Conservation (phyloP, 2,329 filamentous ascomycete species). For the Venturia aucupariae region DNA sequence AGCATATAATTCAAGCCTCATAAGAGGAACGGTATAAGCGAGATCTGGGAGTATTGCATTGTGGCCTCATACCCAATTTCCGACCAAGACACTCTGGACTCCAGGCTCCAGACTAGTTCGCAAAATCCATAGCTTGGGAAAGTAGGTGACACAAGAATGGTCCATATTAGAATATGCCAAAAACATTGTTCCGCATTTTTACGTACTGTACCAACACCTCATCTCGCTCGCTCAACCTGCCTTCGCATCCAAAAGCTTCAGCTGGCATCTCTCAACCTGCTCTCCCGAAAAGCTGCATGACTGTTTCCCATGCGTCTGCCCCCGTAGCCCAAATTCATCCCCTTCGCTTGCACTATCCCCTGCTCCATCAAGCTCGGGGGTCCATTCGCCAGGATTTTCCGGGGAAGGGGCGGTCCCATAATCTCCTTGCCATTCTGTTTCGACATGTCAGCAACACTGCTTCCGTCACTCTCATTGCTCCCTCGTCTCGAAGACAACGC, state of each 20-base stretch:
- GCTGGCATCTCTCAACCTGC: not conserved
- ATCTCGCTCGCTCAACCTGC: too few species aligned
- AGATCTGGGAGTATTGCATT: too few species aligned
- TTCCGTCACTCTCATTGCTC: not conserved
- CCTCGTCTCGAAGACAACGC: not conserved
- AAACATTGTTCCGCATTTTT: too few species aligned
- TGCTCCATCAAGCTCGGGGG: not conserved
- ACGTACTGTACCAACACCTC: too few species aligned
- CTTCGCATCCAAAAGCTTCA: not conserved
- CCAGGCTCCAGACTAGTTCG: too few species aligned
- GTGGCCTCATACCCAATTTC: too few species aligned
- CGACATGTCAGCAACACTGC: not conserved
- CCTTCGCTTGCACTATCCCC: not conserved
- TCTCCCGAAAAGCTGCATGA: conserved; percentile 2
- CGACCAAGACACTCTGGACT: too few species aligned
- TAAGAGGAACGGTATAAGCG: too few species aligned
- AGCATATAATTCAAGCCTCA: too few species aligned
- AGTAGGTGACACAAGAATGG: too few species aligned
- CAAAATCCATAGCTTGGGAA: too few species aligned
- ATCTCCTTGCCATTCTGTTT: not conserved
- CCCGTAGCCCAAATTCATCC: not conserved
- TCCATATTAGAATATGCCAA: too few species aligned
- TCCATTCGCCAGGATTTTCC: not conserved
- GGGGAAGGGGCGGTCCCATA: not conserved
- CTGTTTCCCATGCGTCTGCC: not conserved